Evolutionary conservation across 2,329 filamentous ascomycete genomes (phyloP).

Genomic region (Paecilomyces formosus): DNA sequence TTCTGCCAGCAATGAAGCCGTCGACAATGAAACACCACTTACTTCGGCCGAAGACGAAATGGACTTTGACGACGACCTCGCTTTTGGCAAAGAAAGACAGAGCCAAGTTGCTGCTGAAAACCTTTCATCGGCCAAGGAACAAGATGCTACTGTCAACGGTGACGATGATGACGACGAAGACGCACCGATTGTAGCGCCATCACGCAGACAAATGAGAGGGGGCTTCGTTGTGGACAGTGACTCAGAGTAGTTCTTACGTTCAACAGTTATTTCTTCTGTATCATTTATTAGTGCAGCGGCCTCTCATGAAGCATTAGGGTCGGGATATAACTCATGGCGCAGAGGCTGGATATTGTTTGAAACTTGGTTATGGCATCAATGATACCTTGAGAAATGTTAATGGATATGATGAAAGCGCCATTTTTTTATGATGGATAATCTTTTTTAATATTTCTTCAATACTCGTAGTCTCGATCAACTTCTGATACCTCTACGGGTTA

Average conservation of each 20-base stretch:
- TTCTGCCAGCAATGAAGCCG: constrained; percentile 10
- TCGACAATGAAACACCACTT: constrained; percentile 15
- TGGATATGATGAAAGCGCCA: background rate
- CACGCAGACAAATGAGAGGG: constrained; percentile 27
- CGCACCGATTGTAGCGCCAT: constrained; percentile 16
- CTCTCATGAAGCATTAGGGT: constrained; percentile 18
- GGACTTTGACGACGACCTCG: constrained; percentile 26
- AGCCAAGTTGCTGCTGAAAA: constrained; percentile 5
- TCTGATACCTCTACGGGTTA: background rate
- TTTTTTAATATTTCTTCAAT: background rate
- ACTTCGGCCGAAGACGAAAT: constrained; percentile 25
- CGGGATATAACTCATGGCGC: constrained; percentile 2
- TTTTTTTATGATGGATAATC: background rate
- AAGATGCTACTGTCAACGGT: constrained; percentile 3
- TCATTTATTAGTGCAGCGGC: constrained; percentile 13
- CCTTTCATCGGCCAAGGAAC: constrained; percentile 2
- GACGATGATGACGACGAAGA: constrained; percentile 26
- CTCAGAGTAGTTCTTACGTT: constrained; percentile 25
- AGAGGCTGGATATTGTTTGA: background rate
- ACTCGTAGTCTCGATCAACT: background rate
- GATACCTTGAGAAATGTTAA: background rate
- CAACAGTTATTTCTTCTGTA: background rate
- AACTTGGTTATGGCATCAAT: background rate
- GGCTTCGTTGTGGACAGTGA: constrained; percentile 38
- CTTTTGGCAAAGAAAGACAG: constrained; percentile 19